Base-by-base conservation (phyloP, 495 filamentous ascomycete species). In the Cercophora scortea region DNA sequence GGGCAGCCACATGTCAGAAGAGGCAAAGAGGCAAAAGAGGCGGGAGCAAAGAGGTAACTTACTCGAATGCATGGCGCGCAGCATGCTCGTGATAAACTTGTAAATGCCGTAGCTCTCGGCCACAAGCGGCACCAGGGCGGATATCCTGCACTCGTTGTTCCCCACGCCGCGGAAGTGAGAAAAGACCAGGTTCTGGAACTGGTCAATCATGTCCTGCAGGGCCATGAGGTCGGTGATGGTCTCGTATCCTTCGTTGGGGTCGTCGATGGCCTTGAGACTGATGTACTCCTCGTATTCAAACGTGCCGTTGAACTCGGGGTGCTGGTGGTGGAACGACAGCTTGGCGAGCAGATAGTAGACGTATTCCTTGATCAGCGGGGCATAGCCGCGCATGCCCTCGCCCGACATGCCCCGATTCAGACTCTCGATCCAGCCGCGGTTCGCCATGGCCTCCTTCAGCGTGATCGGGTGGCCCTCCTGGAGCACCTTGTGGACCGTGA, bases 211-310 rank as follows among this genome's bases (percentile, higher is more conserved):
- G 70, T 98, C 94, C 66, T 98, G 93, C 45, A 98, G 78, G 12
- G 81, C 84, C 94, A 97, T 96, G 35, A 98, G 79, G 66, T 98
- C 94, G 61, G 83, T 87, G 52, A 97, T 96, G 3, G 93, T 96
- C 69, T 97, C 93, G 63, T 96, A 98, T 75, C 93, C 93, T 72
- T 98, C 93, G 63, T 98, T 96, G 10, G 94, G 93, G 74, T 98
- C 93, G 70, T 96, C 95, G 72, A 95, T 97, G 5, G 88, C 86
- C 73, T 96, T 96, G 67, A 98, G 77, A 61, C 89, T 96, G 67
- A 97, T 91, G 67, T 98, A 98, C 63, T 98, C 93, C 76, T 96
- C 93, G 58, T 98, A 98, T 64, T 98, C 93, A 62, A 97, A 97
- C 25, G 93, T 84, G 80, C 93, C 93, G 68, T 97, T 97, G 78